These are phyloP conservation scores for Penstemon davidsonii DNA, from an alignment of 257 asterid genomes.

Conservation along the genomic window DNA sequence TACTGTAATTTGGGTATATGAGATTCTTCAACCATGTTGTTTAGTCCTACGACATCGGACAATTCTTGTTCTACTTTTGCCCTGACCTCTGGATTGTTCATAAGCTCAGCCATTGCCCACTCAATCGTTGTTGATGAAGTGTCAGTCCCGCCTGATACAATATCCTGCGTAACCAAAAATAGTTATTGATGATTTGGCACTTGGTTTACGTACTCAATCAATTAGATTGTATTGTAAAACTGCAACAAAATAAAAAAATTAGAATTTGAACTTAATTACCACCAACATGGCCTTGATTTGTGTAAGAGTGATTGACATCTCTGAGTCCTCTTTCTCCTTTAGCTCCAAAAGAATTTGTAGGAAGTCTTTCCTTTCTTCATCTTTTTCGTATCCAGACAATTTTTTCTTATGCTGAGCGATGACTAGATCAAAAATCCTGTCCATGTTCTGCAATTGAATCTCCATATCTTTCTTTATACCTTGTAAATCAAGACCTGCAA, in stretches of 20 bases:
- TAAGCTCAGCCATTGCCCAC: constrained; percentile 6
- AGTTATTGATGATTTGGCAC: too few species aligned
- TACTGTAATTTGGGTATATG: background rate
- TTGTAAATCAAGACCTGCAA: constrained; percentile 12
- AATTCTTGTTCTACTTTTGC: background rate
- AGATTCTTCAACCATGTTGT: background rate
- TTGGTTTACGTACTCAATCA: too few species aligned
- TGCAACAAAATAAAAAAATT: background rate
- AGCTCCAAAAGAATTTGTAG: background rate
- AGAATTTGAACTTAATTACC: background rate
- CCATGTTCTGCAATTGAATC: background rate
- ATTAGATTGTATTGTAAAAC: background rate
- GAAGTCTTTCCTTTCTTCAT: constrained; percentile 3
- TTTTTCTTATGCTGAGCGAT: background rate
- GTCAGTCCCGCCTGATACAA: background rate
- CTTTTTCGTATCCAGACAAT: background rate
- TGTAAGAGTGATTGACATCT: background rate
- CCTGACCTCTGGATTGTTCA: background rate
- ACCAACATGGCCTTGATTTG: constrained; percentile 13
- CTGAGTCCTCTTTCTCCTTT: constrained; percentile 3
- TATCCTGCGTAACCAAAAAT: background rate
- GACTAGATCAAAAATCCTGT: background rate
- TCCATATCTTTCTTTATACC: constrained; percentile 6
- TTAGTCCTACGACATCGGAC: background rate
- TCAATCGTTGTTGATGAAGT: background rate